A percentile compares a stretch with the other conserved stretches of the same genome.
phyloP scores from a whole-genome alignment of 208 protist species.

The Acanthamoeba divionensis region DNA sequence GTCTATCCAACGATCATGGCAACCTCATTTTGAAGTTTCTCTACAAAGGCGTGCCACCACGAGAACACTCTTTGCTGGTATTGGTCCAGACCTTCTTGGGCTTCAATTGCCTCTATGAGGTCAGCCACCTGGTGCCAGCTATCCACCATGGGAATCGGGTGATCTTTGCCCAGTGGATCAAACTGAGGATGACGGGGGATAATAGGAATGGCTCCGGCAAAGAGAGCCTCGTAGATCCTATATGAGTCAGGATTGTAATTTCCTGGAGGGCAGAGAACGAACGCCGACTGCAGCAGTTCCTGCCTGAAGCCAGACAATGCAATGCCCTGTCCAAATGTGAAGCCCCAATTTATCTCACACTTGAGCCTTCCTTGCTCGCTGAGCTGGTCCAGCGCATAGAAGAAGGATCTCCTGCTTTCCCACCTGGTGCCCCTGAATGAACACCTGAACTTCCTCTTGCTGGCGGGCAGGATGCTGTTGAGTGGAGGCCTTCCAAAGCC shows the following conservation, averaged over 20 bases:
- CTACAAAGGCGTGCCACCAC: conserved; percentile 16
- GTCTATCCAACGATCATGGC: conserved; percentile 3
- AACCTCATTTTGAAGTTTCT: neutral
- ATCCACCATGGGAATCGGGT: neutral
- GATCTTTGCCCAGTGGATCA: conserved; percentile 17
- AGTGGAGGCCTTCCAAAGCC: neutral
- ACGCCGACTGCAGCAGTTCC: neutral
- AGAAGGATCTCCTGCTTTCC: conserved; percentile 1
- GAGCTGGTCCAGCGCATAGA: neutral
- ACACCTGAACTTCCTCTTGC: neutral
- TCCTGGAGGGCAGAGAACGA: neutral
- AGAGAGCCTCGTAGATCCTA: conserved; percentile 3
- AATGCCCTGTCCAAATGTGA: neutral
- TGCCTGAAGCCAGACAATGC: neutral
- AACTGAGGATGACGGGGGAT: neutral
- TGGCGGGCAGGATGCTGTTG: conserved; percentile 27
- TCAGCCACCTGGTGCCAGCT: neutral
- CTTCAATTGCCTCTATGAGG: neutral
- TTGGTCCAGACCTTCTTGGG: neutral
- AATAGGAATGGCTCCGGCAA: neutral
- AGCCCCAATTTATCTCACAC: neutral
- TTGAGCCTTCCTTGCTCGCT: neutral
- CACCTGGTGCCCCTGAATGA: neutral
- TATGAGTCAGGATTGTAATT: conserved; percentile 34
- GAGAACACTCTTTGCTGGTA: neutral